Conservation (phyloP, 805 yeast species). For the Komagataella pastoris region DNA sequence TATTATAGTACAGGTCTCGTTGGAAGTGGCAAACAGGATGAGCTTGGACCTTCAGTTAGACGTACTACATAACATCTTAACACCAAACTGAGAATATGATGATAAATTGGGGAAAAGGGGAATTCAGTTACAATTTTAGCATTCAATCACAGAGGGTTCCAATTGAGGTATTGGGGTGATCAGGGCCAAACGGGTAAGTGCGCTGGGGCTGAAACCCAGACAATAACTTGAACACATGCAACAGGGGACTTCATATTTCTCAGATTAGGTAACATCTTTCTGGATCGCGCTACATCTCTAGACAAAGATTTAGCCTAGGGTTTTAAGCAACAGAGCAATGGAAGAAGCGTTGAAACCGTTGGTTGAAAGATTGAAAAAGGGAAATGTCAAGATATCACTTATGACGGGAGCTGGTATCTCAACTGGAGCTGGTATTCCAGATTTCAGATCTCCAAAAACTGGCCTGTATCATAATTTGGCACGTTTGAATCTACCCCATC, state of each 20-base stretch:
- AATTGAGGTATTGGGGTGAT: no score
- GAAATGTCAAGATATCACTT: conserved; percentile 34
- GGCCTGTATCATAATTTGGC: conserved; percentile 76
- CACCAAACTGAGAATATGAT: background rate
- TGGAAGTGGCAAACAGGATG: background rate
- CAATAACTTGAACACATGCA: no score
- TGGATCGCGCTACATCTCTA: background rate
- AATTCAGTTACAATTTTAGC: no score
- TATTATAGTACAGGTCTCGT: background rate
- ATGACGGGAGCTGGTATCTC: conserved; percentile 92
- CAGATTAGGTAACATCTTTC: background rate
- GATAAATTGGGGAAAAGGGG: background rate
- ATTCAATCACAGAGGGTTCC: no score
- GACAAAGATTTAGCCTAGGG: background rate
- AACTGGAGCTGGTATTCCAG: conserved; percentile 91
- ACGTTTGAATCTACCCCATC: conserved; percentile 67
- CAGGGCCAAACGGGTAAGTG: no score
- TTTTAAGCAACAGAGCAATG: conserved; percentile 5
- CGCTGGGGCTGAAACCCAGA: no score
- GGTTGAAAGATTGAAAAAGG: conserved; percentile 10
- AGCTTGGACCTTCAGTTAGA: background rate
- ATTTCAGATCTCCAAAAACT: conserved; percentile 83
- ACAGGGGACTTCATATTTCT: background rate
- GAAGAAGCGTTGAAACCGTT: conserved; percentile 11
- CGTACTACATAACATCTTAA: background rate